Base-by-base conservation (phyloP, 345 rosid genomes). In the Citrus hindsii region DNA sequence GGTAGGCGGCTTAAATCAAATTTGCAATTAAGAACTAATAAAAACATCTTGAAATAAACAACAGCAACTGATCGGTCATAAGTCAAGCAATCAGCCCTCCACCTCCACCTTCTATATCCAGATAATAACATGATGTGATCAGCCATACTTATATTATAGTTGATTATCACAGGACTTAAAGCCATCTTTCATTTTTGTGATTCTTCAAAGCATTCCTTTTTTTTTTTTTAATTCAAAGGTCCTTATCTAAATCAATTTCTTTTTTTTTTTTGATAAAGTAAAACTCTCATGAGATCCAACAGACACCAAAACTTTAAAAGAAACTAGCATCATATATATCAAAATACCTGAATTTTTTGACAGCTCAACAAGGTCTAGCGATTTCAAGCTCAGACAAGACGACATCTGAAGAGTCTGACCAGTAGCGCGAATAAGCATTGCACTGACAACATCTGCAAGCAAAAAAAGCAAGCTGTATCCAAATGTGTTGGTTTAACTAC, bases 401-500 rank as follows among this genome's bases (percentile, higher is more conserved):
- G 90, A 86, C 76, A 53, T 79, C 81, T 87, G 93, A 64, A 96
- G 92, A 69, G 77, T 86, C 79, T 77, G 72, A 62, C 97, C 98
- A 72, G 83, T 89, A 38, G 89, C 89, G 38, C 97, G 89, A 84
- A 96, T 84, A 79, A 96, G 92, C 89, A 91, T 40, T 61, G 97
- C 97, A 85, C 88, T 90, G 78, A 90, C 64, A 75, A 96, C 76
- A 90, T 96, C 98, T 87, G 95, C 94, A 83, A 89, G 78, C 79
- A 90, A 92, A 85, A 92, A 84, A 82, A 92, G 84, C 87, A 96
- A 89, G 85, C 98, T 96, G 89, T 84, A 89, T 87, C 89, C 92
- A 82, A 90, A 84, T 83, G 76, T 83, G 85, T 81, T 79, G 78
- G 79, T 81, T 72, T 64, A 82, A 74, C 79, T 19, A 35, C 63